A percentile compares a stretch with the other conserved stretches of the same genome.
phyloP scores from a whole-genome alignment of 306 rosid genomes.

The Vachellia pachyceras region DNA sequence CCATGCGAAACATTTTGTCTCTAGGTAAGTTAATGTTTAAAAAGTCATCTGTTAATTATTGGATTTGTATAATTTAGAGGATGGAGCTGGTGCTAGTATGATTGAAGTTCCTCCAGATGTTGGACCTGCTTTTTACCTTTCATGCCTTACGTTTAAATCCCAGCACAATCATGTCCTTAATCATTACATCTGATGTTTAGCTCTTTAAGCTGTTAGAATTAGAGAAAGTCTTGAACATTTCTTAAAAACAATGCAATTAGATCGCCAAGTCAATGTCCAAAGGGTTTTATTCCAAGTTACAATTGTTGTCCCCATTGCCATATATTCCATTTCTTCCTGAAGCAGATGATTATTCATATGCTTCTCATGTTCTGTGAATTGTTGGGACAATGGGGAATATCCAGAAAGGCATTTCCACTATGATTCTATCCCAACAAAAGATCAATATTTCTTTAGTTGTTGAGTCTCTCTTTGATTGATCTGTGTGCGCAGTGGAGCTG shows the following conservation, averaged over 20 bases:
- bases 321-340: no score
- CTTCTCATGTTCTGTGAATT: no score
- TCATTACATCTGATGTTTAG: neutral
- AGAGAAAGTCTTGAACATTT: conserved; percentile 4
- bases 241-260: neutral
- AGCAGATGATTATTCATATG: no score
- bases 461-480: no score
- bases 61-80: conserved; percentile 52
- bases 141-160: neutral
- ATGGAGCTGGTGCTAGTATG: conserved; percentile 56
- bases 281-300: neutral
- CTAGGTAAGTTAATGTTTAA: neutral
- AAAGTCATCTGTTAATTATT: neutral
- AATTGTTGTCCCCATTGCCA: conserved; percentile 3
- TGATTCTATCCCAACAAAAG: no score
- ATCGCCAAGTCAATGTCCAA: neutral
- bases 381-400: no score
- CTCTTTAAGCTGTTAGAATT: neutral
- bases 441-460: no score
- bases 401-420: no score
- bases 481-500: neutral
- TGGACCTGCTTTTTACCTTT: conserved; percentile 53
- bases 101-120: conserved; percentile 25
- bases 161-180: neutral
- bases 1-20: neutral